These are phyloP conservation scores for Schoenoplectus tabernaemontani DNA, from an alignment of 202 grass and related monocot species.

Conservation along the genomic window DNA sequence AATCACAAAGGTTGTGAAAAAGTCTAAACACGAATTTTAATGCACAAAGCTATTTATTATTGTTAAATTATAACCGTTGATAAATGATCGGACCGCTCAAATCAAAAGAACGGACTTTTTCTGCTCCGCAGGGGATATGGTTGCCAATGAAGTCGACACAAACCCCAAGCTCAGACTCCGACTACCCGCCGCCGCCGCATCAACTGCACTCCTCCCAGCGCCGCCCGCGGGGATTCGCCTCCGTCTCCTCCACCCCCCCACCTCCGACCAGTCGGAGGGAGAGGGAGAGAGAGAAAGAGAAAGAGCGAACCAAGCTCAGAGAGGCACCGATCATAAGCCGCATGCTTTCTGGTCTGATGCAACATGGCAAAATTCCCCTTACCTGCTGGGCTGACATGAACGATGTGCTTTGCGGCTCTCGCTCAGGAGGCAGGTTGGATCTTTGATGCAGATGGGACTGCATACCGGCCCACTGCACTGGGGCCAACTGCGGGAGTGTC, in stretches of 20 bases:
- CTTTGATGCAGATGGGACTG: constrained; percentile 76
- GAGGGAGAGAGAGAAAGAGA: constrained; percentile 77
- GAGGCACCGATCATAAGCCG: constrained; percentile 88
- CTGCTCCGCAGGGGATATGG: too few relatives aligned
- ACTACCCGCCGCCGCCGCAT: constrained; percentile 25
- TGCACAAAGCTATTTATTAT: too few relatives aligned
- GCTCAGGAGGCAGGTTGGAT: constrained; percentile 83
- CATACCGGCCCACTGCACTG: constrained; percentile 37
- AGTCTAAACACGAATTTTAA: too few relatives aligned
- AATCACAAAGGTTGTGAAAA: too few relatives aligned
- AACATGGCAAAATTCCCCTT: constrained; percentile 86
- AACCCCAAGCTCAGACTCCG: constrained; percentile 29
- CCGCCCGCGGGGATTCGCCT: constrained; percentile 1
- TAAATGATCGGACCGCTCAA: too few relatives aligned
- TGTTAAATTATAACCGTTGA: too few relatives aligned
- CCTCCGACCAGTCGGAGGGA: constrained; percentile 41
- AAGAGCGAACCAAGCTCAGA: constrained; percentile 86
- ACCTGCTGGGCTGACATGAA: constrained; percentile 94
- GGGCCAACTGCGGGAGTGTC: neutral
- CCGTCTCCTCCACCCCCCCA: neutral
- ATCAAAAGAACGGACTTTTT: too few relatives aligned
- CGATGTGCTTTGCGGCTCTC: constrained; percentile 90
- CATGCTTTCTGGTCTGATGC: constrained; percentile 83
- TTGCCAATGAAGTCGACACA: constrained; percentile 42
- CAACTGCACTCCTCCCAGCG: constrained; percentile 23